Conservation (phyloP, 768 basidiomycete genomes). For the Podaxis rugospora region DNA sequence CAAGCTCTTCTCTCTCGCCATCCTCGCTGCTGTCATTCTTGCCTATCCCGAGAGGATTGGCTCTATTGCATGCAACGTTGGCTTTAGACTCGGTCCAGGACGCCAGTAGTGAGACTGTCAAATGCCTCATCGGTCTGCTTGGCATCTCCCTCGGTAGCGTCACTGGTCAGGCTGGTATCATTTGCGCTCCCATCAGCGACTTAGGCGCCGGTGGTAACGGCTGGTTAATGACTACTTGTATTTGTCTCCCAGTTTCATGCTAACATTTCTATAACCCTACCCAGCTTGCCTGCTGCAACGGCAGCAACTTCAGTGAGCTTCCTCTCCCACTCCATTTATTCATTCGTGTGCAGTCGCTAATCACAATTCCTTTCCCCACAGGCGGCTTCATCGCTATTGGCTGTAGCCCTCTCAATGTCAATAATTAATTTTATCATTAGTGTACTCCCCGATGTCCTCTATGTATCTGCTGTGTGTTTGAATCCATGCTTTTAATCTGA, state of each 20-base stretch:
- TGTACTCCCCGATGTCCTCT: background rate
- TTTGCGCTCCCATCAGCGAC: slow-evolving; percentile 22
- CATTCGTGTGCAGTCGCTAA: background rate
- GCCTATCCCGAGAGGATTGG: background rate
- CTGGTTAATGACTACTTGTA: slow-evolving; percentile 15
- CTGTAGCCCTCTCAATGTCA: slow-evolving; percentile 22
- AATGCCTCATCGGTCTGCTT: slow-evolving; percentile 16
- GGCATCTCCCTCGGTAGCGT: slow-evolving; percentile 15
- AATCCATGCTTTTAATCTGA: too few species aligned
- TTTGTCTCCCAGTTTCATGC: background rate
- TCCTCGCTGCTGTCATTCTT: background rate
- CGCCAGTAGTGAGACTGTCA: background rate
- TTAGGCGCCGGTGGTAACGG: slow-evolving; percentile 17
- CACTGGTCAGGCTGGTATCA: slow-evolving; percentile 20
- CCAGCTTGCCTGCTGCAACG: slow-evolving; percentile 23
- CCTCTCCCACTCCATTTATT: background rate
- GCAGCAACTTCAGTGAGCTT: slow-evolving; percentile 19
- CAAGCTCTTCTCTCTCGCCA: background rate
- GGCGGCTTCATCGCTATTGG: background rate
- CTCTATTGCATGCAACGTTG: slow-evolving; percentile 5
- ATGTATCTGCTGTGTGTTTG: too few species aligned
- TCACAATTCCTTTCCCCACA: background rate
- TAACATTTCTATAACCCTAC: slow-evolving; percentile 15
- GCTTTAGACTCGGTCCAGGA: background rate
- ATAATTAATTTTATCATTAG: background rate